Percentiles rank a stretch among this genome's conserved stretches.
phyloP scores from a whole-genome alignment of 805 yeast genomes.

The Candida sakaeoensis region DNA sequence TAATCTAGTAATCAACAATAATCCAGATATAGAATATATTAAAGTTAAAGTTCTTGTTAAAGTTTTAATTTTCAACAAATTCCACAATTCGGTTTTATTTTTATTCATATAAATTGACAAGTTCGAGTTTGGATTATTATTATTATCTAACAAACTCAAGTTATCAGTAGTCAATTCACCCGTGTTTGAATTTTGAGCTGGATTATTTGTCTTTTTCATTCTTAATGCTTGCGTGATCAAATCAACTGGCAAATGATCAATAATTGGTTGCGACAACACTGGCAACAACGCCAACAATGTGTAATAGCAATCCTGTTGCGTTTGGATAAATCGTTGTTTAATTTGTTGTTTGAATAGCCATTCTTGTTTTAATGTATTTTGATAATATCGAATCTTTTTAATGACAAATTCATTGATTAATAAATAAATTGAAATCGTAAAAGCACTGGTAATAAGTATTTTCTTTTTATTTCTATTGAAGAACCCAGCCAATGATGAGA shows the following conservation, averaged over 20 bases:
- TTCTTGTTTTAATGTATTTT: constrained; percentile 37
- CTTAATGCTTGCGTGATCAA: constrained; percentile 66
- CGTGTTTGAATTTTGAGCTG: neutral
- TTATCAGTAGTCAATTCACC: constrained; percentile 36
- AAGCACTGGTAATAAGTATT: constrained; percentile 29
- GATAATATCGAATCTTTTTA: constrained; percentile 36
- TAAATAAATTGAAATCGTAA: constrained; percentile 33
- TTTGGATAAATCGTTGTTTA: constrained; percentile 80
- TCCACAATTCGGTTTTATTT: constrained; percentile 65
- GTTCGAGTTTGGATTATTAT: constrained; percentile 14
- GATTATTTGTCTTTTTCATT: constrained; percentile 43
- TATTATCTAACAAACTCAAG: constrained; percentile 31
- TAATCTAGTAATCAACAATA: constrained; percentile 75
- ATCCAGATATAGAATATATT: constrained; percentile 61
- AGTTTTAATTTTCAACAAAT: constrained; percentile 70
- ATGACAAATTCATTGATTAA: constrained; percentile 37
- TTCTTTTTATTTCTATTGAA: constrained; percentile 39
- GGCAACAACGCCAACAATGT: constrained; percentile 83
- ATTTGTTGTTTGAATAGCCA: constrained; percentile 48
- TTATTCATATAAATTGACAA: constrained; percentile 21
- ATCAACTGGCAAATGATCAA: constrained; percentile 66
- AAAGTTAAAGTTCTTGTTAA: constrained; percentile 70
- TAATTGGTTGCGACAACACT: constrained; percentile 62
- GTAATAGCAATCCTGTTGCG: constrained; percentile 84
- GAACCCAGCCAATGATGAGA: constrained; percentile 37